These are phyloP conservation scores for Candida berthetii DNA, from an alignment of 805 yeast species.

Conservation along the genomic window DNA sequence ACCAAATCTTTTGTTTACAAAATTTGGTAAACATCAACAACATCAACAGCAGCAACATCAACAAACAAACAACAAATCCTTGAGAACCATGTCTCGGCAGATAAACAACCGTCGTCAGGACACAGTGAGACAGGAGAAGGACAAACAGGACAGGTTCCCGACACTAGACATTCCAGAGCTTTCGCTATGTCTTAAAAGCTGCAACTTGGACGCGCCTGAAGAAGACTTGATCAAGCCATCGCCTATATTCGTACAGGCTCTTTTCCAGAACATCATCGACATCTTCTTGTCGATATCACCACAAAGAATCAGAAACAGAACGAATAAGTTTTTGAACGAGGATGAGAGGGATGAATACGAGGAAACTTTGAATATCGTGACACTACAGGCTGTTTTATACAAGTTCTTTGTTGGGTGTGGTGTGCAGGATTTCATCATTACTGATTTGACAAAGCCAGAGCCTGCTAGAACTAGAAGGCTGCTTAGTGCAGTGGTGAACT, in stretches of 20 bases:
- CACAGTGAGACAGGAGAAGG: not conserved
- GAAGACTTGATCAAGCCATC: conserved; percentile 55
- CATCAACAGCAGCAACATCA: not conserved
- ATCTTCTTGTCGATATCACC: conserved; percentile 48
- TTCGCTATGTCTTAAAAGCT: conserved; percentile 50
- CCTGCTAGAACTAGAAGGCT: conserved; percentile 54
- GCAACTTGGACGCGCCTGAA: conserved; percentile 56
- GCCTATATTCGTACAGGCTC: conserved; percentile 42
- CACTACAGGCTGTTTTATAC: conserved; percentile 52
- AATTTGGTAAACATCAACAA: not conserved
- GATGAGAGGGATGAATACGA: conserved; percentile 24
- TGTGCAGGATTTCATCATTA: conserved; percentile 65
- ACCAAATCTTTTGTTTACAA: not conserved
- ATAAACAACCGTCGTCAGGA: conserved; percentile 4
- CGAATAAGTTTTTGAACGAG: conserved; percentile 8
- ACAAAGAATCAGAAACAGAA: conserved; percentile 17
- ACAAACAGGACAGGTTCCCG: conserved; percentile 50
- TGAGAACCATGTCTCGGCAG: too few relatives aligned
- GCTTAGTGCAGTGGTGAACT: conserved; percentile 79
- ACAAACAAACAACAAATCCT: conserved; percentile 1
- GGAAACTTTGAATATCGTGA: conserved; percentile 43
- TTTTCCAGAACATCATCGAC: conserved; percentile 58
- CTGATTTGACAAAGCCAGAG: conserved; percentile 79
- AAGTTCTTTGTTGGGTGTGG: conserved; percentile 69
- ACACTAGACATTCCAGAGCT: conserved; percentile 55